A percentile compares a stretch with the other conserved stretches of the same genome.
Evolutionary conservation across 1,139 yeast genomes (phyloP).

Genomic region (Geotrichum armillariae): DNA sequence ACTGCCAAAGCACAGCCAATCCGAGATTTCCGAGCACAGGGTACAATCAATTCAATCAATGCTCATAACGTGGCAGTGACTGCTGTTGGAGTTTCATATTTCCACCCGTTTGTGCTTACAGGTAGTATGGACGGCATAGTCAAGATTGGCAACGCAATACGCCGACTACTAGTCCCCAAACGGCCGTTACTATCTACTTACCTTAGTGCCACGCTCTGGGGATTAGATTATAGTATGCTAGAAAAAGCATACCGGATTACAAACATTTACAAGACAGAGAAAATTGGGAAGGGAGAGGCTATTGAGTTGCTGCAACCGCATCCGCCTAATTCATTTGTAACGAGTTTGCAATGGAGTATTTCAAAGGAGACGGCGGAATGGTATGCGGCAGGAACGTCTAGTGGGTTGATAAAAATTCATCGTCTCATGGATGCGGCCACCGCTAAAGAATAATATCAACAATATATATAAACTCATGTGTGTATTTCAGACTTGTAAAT

Average conservation of each 20-base stretch:
- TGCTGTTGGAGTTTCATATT: slow-evolving; percentile 43
- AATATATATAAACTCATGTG: too few relatives aligned
- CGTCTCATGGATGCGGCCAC: slow-evolving; percentile 36
- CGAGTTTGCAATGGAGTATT: slow-evolving; percentile 65
- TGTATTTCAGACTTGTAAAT: too few relatives aligned
- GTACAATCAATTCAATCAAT: slow-evolving; percentile 17
- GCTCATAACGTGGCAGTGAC: slow-evolving; percentile 44
- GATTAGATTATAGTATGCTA: slow-evolving; percentile 43
- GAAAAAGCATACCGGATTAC: slow-evolving; percentile 42
- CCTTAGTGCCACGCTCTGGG: slow-evolving; percentile 37
- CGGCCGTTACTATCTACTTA: slow-evolving; percentile 39
- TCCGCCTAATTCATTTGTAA: slow-evolving; percentile 56
- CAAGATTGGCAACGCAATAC: slow-evolving; percentile 44
- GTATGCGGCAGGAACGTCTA: slow-evolving; percentile 64
- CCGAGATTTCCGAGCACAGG: slow-evolving; percentile 36
- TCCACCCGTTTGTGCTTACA: slow-evolving; percentile 61
- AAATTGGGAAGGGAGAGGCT: slow-evolving; percentile 28
- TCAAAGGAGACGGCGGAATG: slow-evolving; percentile 51
- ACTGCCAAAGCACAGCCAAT: slow-evolving; percentile 42
- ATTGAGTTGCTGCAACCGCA: slow-evolving; percentile 36
- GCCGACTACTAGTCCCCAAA: slow-evolving; percentile 45
- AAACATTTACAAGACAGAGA: slow-evolving; percentile 29
- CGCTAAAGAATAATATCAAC: not conserved
- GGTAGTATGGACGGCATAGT: slow-evolving; percentile 67
- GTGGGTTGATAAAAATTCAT: slow-evolving; percentile 70